Percentiles rank a stretch among this genome's conserved stretches.
These are phyloP conservation scores for Sophora flavescens DNA, from an alignment of 306 rosid species.

Conservation along the genomic window DNA sequence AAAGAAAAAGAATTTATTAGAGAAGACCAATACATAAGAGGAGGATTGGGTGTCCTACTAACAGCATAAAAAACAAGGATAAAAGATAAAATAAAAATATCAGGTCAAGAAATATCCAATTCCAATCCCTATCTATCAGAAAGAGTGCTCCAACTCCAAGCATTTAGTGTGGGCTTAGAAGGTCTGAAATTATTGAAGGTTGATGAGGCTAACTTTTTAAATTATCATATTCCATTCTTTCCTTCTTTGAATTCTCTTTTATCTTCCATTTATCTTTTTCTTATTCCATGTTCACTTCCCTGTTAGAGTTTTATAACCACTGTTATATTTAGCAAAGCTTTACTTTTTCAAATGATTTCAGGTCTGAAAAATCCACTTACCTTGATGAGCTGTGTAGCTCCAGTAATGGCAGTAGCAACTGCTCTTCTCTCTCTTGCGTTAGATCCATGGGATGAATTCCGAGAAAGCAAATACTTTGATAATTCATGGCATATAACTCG, in stretches of 20 bases:
- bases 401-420: slow-evolving; percentile 88
- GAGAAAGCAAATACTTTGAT: slow-evolving; percentile 71
- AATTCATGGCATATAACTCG: slow-evolving; percentile 75
- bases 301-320: slow-evolving; percentile 20
- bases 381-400: slow-evolving; percentile 94
- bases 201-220: slow-evolving; percentile 26
- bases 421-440: slow-evolving; percentile 76
- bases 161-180: slow-evolving; percentile 8
- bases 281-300: slow-evolving; percentile 3
- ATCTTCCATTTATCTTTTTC: background rate
- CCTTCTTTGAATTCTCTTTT: background rate
- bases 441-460: slow-evolving; percentile 92
- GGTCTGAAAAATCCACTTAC: slow-evolving; percentile 95
- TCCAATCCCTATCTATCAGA: background rate
- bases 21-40: background rate
- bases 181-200: background rate
- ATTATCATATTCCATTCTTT: slow-evolving; percentile 23
- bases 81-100: slow-evolving; percentile 3
- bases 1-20: background rate
- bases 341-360: slow-evolving; percentile 52
- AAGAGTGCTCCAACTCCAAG: slow-evolving; percentile 6
- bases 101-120: background rate
- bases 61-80: background rate
- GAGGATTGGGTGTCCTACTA: background rate
- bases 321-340: slow-evolving; percentile 19